Evolutionary conservation across 2,329 filamentous ascomycete genomes (phyloP).

Genomic region (Tympanopsis confertula): DNA sequence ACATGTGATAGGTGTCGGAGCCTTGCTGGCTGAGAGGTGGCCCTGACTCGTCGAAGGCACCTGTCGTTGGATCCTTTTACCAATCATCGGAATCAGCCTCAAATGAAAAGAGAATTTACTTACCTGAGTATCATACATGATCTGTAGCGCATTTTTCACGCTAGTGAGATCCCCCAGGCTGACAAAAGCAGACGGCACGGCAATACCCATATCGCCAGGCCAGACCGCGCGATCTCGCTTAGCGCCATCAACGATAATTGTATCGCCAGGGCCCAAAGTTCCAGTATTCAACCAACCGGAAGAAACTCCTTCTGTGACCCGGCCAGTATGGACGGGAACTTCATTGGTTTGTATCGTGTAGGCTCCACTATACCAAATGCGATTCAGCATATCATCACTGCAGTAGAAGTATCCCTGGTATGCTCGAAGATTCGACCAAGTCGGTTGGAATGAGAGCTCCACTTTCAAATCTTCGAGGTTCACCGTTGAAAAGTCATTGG

Average conservation of each 20-base stretch:
- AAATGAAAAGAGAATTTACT: slow-evolving; percentile 2
- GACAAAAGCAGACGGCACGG: slow-evolving; percentile 33
- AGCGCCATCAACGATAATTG: slow-evolving; percentile 30
- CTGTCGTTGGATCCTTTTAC: neutral
- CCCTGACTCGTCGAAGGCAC: slow-evolving; percentile 34
- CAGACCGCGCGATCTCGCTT: slow-evolving; percentile 43
- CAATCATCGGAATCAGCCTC: slow-evolving; percentile 1
- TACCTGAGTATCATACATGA: slow-evolving; percentile 20
- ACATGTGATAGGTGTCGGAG: slow-evolving; percentile 45
- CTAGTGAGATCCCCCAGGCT: slow-evolving; percentile 34
- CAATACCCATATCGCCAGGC: slow-evolving; percentile 45
- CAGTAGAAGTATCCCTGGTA: slow-evolving; percentile 43
- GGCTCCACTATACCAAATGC: slow-evolving; percentile 37
- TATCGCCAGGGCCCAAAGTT: slow-evolving; percentile 14
- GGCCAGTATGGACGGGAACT: slow-evolving; percentile 5
- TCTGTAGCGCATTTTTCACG: slow-evolving; percentile 29
- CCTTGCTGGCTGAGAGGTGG: slow-evolving; percentile 19
- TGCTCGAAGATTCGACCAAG: slow-evolving; percentile 32
- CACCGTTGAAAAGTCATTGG: slow-evolving; percentile 11
- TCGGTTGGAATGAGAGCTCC: slow-evolving; percentile 24
- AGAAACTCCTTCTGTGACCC: neutral
- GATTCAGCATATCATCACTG: slow-evolving; percentile 35
- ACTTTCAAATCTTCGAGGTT: slow-evolving; percentile 16
- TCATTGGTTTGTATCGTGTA: slow-evolving; percentile 27
- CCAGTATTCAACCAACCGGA: slow-evolving; percentile 17